These are phyloP conservation scores for Logfia minima DNA, from an alignment of 129 eudicot species.

Conservation along the genomic window DNA sequence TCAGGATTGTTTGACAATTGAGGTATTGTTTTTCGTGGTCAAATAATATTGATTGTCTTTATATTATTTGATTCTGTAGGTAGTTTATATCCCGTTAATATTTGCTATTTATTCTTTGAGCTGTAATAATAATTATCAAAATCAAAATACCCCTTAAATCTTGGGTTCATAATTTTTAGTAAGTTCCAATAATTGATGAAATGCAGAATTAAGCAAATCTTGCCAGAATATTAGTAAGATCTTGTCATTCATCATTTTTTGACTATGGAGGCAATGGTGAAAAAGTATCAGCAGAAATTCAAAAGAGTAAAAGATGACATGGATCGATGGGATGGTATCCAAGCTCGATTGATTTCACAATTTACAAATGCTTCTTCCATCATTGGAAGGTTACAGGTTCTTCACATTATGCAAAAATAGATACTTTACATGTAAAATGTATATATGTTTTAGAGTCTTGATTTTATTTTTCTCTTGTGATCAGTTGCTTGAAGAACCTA, in stretches of 20 bases:
- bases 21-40: not conserved
- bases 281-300: slow-evolving; percentile 65
- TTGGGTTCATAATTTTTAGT: not conserved
- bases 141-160: too few species aligned
- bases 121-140: too few species aligned
- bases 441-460: not conserved
- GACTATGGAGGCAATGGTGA: slow-evolving; percentile 65
- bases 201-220: slow-evolving; percentile 19
- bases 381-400: slow-evolving; percentile 70
- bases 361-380: slow-evolving; percentile 73
- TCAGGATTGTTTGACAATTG: not conserved
- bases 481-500: slow-evolving; percentile 57
- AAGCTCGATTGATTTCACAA: slow-evolving; percentile 59
- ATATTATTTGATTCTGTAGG: not conserved
- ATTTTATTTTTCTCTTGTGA: not conserved
- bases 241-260: not conserved
- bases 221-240: slow-evolving; percentile 12
- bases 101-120: not conserved
- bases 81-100: not conserved
- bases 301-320: slow-evolving; percentile 54
- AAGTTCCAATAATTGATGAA: slow-evolving; percentile 2
- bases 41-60: too few species aligned
- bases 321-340: slow-evolving; percentile 61
- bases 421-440: not conserved
- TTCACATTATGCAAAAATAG: slow-evolving; percentile 1